Base-by-base conservation (phyloP, 495 filamentous ascomycete genomes). In the Tuber borchii region DNA sequence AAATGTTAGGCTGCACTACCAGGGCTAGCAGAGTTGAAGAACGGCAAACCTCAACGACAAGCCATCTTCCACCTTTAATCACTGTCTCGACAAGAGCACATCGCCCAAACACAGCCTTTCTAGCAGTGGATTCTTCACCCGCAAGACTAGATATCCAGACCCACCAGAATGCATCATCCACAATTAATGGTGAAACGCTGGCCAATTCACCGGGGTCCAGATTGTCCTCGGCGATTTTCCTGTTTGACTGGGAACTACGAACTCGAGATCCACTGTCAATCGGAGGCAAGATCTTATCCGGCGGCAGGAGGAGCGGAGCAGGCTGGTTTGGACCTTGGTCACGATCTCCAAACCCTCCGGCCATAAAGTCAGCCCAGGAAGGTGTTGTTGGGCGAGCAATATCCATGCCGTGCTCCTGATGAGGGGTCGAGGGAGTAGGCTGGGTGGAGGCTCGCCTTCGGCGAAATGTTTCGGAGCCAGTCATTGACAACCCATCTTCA, bases 81-180 rank as follows among this genome's bases (percentile, higher is more conserved):
- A 88, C 84, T 0, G 95, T 99, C 83, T 99, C 95, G 26, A 98
- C 86, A 22, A 99, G 87, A 31, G 95, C 93, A 82, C 96, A 98
- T 77, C 96, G 88, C 20, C 95, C 96, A 84, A 99, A 99, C 26
- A 93, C 93, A 6, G 94, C 91, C 84, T 99, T 99, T 74, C 95
- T 89, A 44, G 90, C 86, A 0, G 89, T 84, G 2, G 93, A 90
- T 84, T 99, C 95, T 80, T 99, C 95, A 10, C 89, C 91, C 2
- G 94, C 95, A 83, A 99, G 84, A 86, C 95, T 98, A 80, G 89
- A 95, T 87, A 98, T 97, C 95, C 95, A 99, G 39, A 98, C 95
- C 95, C 95, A 99, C 96, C 96, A 99, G 83, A 99, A 99, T 0
- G 94, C 91, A 82, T 98, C 95, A 81, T 99, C 95, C 17, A 98